Base-by-base conservation (phyloP, 495 filamentous ascomycete species). In the Talaromyces thailandensis region DNA sequence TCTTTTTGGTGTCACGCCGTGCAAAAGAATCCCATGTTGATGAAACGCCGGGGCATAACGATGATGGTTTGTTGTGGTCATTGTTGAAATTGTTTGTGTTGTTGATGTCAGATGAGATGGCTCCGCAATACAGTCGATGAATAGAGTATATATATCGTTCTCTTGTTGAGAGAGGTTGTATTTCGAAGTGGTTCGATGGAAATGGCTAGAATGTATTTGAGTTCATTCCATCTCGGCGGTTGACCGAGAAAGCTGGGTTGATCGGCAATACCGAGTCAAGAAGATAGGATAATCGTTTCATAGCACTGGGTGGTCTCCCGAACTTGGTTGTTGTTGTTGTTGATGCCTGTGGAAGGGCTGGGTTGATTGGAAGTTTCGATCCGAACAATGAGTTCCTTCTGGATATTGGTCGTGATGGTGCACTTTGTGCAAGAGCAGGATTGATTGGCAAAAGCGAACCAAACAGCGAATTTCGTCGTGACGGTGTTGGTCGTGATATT, bases 181-280 rank as follows among this genome's bases (percentile, higher is more conserved):
- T 32, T 1, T 9, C 6, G 31, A 7, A 32, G 31, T 32, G 31
- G 3, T 32, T 9, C 31, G 31, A n/a, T n/a, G 31, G 9, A 3
- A 32, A 4, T 52, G 29, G 1, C 35, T 35, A 35, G n/a, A 35
- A 31, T 32, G 29, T 57, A 35, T 35, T 28, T 6, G 51, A 55
- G 28, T 55, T 28, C 26, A 55, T 50, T 18, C 26, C 26, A 9
- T 61, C 59, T n/a, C 25, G 43, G 12, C 59, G 43, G 1, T 31
- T 48, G 12, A 61, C 26, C 18, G 40, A 32, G 6, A 25, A 51
- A 21, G 70, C 69, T 21, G 75, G 75, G 53, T 77, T 77, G 65
- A 77, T 77, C 8, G 73, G 73, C 56, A 75, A 60, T 56, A 67
- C 64, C 8, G 73, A 75, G 50, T 71, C 71, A 55, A 64, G 67